Percentiles rank a stretch among this genome's conserved stretches.
phyloP scores from a whole-genome alignment of 225 moss, liverwort and hornwort genomes.

The Pleurozium schreberi region DNA sequence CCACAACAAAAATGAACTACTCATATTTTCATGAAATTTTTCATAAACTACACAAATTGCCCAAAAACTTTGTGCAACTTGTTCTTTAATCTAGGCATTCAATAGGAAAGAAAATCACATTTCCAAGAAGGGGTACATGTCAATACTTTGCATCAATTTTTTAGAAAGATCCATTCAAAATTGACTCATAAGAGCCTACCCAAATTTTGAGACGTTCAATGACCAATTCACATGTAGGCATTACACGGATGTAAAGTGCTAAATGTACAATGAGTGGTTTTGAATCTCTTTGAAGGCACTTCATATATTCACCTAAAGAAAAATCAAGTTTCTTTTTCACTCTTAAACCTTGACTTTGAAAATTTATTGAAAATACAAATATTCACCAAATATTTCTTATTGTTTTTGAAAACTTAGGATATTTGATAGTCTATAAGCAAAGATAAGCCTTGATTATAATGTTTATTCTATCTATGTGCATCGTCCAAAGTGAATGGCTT shows the following conservation, averaged over 20 bases:
- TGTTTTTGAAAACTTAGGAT: not conserved
- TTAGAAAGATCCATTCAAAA: not conserved
- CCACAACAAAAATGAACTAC: not conserved
- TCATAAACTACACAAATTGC: not conserved
- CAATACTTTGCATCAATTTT: not conserved
- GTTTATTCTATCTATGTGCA: not conserved
- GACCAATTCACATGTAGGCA: fast-evolving
- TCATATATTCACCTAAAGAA: not conserved
- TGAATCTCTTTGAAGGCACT: not conserved
- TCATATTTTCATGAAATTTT: not conserved
- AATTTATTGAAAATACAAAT: not conserved
- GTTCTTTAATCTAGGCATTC: not conserved
- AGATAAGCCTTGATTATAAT: not conserved
- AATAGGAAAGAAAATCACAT: not conserved
- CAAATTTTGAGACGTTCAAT: not conserved
- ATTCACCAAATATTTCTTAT: not conserved
- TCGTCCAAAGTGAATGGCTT: not conserved
- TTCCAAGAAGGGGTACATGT: not conserved
- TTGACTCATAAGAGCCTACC: no score
- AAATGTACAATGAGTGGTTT: not conserved
- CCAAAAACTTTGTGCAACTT: not conserved
- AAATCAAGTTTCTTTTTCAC: not conserved
- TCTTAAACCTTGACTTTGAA: not conserved
- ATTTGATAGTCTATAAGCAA: not conserved
- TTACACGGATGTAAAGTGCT: not conserved